Base-by-base conservation (phyloP, 2,329 filamentous ascomycete genomes). In the Aulographum hederae region DNA sequence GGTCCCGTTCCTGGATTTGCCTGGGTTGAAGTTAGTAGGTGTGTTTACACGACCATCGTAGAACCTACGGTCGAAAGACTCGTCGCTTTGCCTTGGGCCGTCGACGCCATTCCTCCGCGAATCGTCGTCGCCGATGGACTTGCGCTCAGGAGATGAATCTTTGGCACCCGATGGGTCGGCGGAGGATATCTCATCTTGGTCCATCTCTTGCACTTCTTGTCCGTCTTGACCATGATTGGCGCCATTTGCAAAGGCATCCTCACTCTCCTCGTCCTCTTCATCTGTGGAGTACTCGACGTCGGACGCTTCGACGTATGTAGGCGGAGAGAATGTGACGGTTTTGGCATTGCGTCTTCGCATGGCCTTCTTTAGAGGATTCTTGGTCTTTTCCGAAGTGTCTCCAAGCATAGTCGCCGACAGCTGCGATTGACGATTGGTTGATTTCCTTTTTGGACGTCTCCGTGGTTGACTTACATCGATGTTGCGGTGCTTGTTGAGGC, bases 401-500 rank as follows among this genome's bases (percentile, higher is more conserved):
- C 71, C 70, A 31, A 79, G 62, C 73, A 78, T 78, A 1, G 71
- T 74, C 23, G 72, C 71, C 33, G 74, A 75, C 21, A 78, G 63
- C 69, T 74, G 41, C 8, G 10, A 14, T 8, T 25, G 8, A 8
- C 21, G n/a, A n/a, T n/a, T n/a, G 15, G 18, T 10, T 21, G 31
- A 21, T 40, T 28, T 41, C 49, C 30, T 16, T 34, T 28, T 33
- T 26, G n/a, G n/a, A n/a, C n/a, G n/a, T n/a, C n/a, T n/a, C n/a
- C n/a, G n/a, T n/a, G n/a, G n/a, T n/a, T 18, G 30, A 50, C 80
- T 40, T 69, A 92, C 84, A 60, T 98, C 89, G 44, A 95, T 85
- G 48, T 98, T 98, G 48, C 89, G 73, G 56, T 98, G 89, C 57
- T 98, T 98, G 56, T 98, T 98, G 40, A 95, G 58, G 40, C 89